Percentiles rank a stretch among this genome's conserved stretches.
These are phyloP conservation scores for Plasmodium berghei DNA, from an alignment of 169 alveolate genomes.

Conservation along the genomic window DNA sequence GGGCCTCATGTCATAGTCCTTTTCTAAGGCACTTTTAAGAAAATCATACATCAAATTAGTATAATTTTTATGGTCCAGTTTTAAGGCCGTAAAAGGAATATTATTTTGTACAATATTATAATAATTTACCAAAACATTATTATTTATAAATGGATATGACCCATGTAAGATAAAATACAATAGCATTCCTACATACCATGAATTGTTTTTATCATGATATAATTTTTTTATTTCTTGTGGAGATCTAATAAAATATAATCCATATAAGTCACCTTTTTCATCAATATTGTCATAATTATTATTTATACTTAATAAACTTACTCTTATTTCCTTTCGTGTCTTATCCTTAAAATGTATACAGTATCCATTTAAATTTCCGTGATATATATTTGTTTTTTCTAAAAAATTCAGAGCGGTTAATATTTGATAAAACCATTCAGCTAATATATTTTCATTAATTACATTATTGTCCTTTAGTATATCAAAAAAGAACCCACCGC, in stretches of 20 bases:
- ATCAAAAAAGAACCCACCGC: constrained; percentile 64
- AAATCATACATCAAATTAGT: constrained; percentile 24
- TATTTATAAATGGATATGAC: constrained; percentile 38
- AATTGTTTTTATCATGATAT: constrained; percentile 45
- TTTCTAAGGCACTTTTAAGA: constrained; percentile 29
- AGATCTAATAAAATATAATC: constrained; percentile 61
- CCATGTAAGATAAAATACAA: constrained; percentile 52
- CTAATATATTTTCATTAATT: constrained; percentile 34
- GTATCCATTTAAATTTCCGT: constrained; percentile 65
- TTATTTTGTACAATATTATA: constrained; percentile 16
- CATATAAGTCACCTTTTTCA: constrained; percentile 69
- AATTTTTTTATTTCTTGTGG: constrained; percentile 61
- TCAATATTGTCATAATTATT: constrained; percentile 64
- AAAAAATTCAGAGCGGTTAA: constrained; percentile 42
- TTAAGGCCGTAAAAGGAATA: constrained; percentile 31
- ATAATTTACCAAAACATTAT: constrained; percentile 36
- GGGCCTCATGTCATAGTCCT: constrained; percentile 24
- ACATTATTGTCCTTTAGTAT: constrained; percentile 13
- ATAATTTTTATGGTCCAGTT: constrained; percentile 6
- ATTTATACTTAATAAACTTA: constrained; percentile 62
- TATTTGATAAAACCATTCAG: constrained; percentile 71
- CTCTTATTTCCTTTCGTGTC: constrained; percentile 22
- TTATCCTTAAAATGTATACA: constrained; percentile 53
- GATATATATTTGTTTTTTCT: constrained; percentile 40
- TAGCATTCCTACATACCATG: constrained; percentile 68